phyloP scores from a whole-genome alignment of 2,329 filamentous ascomycete species.

The Arthrobotrys sinensis region DNA sequence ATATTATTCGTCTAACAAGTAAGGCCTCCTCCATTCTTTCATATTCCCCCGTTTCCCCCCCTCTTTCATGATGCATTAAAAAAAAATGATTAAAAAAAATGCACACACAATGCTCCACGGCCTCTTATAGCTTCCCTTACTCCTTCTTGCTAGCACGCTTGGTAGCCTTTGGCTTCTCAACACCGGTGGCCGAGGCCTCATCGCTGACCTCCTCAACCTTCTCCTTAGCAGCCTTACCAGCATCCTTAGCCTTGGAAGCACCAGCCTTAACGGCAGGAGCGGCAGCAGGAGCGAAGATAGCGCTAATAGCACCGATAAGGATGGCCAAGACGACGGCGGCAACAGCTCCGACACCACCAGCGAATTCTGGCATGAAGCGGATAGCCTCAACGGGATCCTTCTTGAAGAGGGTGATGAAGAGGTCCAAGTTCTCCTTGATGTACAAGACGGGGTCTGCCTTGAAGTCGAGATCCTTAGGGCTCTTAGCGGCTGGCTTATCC shows the following conservation, averaged over 20 bases:
- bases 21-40: constrained; percentile 7
- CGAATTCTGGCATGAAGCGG: constrained; percentile 92
- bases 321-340: constrained; percentile 79
- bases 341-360: constrained; percentile 81
- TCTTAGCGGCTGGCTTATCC: constrained; percentile 75
- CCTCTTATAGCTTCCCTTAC: constrained; percentile 34
- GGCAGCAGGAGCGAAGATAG: constrained; percentile 77
- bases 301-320: constrained; percentile 77
- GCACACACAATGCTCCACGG: constrained; percentile 26
- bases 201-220: constrained; percentile 80
- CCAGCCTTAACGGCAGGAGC: constrained; percentile 60
- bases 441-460: constrained; percentile 89
- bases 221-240: constrained; percentile 69
- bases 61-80: constrained; percentile 27
- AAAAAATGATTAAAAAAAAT: constrained; percentile 46
- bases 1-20: constrained; percentile 44
- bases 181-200: constrained; percentile 72
- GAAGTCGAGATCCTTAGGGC: constrained; percentile 86
- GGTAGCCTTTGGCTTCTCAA: constrained; percentile 82
- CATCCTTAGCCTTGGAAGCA: constrained; percentile 81
- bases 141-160: constrained; percentile 74
- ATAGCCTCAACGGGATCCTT: constrained; percentile 86
- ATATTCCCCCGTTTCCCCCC: constrained; percentile 6
- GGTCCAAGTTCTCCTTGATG: constrained; percentile 91
- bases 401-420: constrained; percentile 88